These are phyloP conservation scores for Glycine soja DNA, from an alignment of 306 rosid genomes.

Conservation along the genomic window DNA sequence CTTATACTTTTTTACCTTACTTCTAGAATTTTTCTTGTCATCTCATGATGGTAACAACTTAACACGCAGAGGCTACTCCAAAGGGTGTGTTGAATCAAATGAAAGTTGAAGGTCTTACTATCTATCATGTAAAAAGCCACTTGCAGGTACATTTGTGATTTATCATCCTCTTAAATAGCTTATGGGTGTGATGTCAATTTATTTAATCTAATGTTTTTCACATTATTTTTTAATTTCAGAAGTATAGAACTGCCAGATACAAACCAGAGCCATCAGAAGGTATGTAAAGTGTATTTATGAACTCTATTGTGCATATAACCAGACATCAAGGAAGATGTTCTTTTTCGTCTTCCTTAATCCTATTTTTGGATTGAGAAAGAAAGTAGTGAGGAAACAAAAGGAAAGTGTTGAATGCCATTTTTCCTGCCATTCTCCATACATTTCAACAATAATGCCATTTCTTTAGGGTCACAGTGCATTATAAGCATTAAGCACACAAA, in stretches of 20 bases:
- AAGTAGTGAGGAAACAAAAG: neutral
- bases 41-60: slow-evolving; percentile 34
- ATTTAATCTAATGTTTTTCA: slow-evolving; percentile 25
- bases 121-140: slow-evolving; percentile 98
- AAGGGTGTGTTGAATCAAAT: slow-evolving; percentile 87
- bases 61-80: slow-evolving; percentile 88
- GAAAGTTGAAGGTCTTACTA: slow-evolving; percentile 91
- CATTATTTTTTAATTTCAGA: slow-evolving; percentile 58
- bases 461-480: slow-evolving; percentile 24
- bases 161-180: slow-evolving; percentile 37
- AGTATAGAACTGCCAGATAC: slow-evolving; percentile 94
- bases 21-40: slow-evolving; percentile 21
- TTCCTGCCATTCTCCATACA: neutral
- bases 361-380: slow-evolving; percentile 7
- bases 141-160: slow-evolving; percentile 68
- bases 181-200: neutral
- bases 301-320: slow-evolving; percentile 42
- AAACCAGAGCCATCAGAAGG: slow-evolving; percentile 92
- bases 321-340: slow-evolving; percentile 14
- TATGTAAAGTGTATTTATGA: slow-evolving; percentile 49
- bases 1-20: slow-evolving; percentile 36
- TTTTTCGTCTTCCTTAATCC: neutral
- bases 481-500: neutral
- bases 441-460: slow-evolving; percentile 31
- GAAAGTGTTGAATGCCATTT: neutral